Conservation (phyloP, 2,329 filamentous ascomycete genomes). For the Stemphylium vesicarium region DNA sequence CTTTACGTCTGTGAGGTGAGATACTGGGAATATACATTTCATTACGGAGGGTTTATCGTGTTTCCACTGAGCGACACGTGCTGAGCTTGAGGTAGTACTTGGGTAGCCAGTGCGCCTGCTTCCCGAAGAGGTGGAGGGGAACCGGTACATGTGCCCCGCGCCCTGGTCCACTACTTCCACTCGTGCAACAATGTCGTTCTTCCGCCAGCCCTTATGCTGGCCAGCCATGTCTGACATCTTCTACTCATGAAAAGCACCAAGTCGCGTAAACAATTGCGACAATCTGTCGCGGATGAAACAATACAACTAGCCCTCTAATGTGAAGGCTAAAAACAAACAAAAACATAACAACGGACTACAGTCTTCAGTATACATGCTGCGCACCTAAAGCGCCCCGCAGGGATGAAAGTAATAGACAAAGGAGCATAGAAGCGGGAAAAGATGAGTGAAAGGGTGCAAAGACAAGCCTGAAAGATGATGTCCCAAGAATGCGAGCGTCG, state of each 20-base stretch:
- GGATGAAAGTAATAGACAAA: constrained; percentile 7
- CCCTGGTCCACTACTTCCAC: not conserved
- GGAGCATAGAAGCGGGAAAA: not conserved
- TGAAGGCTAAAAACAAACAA: constrained; percentile 2
- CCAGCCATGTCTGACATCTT: constrained; percentile 1
- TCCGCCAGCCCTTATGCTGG: not conserved
- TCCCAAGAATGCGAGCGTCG: constrained; percentile 5
- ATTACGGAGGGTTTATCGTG: constrained; percentile 15
- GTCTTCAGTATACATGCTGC: constrained; percentile 3
- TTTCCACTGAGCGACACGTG: constrained; percentile 4
- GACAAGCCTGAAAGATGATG: constrained; percentile 1
- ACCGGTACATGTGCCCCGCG: not conserved
- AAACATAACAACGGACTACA: not conserved
- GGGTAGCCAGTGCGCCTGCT: not conserved
- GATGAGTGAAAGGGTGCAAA: constrained; percentile 11
- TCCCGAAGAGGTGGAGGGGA: not conserved
- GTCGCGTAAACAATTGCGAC: constrained; percentile 12
- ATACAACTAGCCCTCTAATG: constrained; percentile 9
- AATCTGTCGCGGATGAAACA: constrained; percentile 4
- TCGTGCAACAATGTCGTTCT: not conserved
- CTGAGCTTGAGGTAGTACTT: constrained; percentile 1
- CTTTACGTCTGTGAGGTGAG: not conserved
- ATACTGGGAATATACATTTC: constrained; percentile 17
- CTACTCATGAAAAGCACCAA: constrained; percentile 3
- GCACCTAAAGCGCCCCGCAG: not conserved